Conservation (phyloP, 768 basidiomycete species). For the Pholiota microspora region DNA sequence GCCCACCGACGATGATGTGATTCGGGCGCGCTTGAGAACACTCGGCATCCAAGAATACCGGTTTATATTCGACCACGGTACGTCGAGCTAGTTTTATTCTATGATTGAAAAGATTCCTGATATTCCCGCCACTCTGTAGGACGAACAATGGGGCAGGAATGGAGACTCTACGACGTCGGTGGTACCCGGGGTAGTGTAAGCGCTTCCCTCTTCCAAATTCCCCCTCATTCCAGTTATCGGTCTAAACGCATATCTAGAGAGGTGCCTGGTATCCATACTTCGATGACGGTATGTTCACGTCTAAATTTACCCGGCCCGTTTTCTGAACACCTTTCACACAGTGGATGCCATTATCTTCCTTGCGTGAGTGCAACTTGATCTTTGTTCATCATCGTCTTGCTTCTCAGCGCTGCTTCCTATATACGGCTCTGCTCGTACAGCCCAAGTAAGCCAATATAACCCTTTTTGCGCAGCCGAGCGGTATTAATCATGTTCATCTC, state of each 20-base stretch:
- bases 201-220: constrained; percentile 6
- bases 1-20: constrained; percentile 73
- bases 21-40: constrained; percentile 76
- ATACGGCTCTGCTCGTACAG: constrained; percentile 19
- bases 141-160: constrained; percentile 62
- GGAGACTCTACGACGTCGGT: constrained; percentile 82
- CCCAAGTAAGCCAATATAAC: constrained; percentile 34
- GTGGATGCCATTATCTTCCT: constrained; percentile 85
- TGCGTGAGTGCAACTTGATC: constrained; percentile 40
- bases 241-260: constrained; percentile 39
- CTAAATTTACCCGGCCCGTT: constrained; percentile 4
- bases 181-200: constrained; percentile 68
- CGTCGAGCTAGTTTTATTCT: constrained; percentile 16
- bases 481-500: constrained; percentile 11
- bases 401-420: constrained; percentile 7
- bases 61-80: constrained; percentile 65
- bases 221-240: constrained; percentile 5
- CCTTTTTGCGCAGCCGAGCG: neutral
- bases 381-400: constrained; percentile 3
- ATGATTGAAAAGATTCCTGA: neutral
- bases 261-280: constrained; percentile 80
- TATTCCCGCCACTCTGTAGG: constrained; percentile 34
- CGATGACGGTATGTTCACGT: constrained; percentile 48
- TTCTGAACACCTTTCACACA: constrained; percentile 18
- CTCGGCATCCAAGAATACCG: constrained; percentile 76